Percentiles rank a stretch among this genome's conserved stretches.
Evolutionary conservation across 768 basidiomycete species (phyloP).

Genomic region (Auricularia sp.): DNA sequence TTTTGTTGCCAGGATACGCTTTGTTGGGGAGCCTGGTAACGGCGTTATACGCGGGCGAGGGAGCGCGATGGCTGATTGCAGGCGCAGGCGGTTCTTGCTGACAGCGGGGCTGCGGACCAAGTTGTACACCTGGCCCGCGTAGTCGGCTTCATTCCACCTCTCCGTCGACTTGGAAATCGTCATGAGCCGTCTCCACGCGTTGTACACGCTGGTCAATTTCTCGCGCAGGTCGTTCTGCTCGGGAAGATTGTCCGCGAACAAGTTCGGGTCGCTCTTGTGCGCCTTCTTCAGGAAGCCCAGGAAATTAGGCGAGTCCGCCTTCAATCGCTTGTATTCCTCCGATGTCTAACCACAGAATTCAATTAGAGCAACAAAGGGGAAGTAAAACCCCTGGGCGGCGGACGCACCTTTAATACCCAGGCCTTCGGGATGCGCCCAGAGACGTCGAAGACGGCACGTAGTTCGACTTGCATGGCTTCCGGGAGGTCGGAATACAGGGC

Average conservation of each 20-base stretch:
- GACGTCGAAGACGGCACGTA: not conserved
- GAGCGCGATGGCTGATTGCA: conserved; percentile 38
- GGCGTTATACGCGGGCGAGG: conserved; percentile 32
- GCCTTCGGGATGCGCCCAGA: not conserved
- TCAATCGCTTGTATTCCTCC: not conserved
- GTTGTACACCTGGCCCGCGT: conserved; percentile 46
- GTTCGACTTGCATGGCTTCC: not conserved
- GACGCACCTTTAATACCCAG: not conserved
- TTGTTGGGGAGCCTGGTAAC: conserved; percentile 19
- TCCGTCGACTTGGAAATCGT: conserved; percentile 35
- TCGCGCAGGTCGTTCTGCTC: conserved; percentile 20
- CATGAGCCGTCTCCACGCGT: conserved; percentile 34
- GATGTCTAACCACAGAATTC: not conserved
- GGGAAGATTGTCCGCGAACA: conserved; percentile 27
- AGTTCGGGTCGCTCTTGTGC: conserved; percentile 21
- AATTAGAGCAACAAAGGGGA: not conserved
- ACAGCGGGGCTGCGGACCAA: conserved; percentile 38
- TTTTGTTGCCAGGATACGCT: conserved; percentile 28
- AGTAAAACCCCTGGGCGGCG: not conserved
- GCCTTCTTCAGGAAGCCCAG: conserved; percentile 26
- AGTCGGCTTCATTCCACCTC: conserved; percentile 46
- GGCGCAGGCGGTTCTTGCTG: conserved; percentile 28
- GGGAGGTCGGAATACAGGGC: not conserved
- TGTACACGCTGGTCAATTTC: conserved; percentile 31
- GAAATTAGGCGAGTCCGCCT: conserved; percentile 17